Evolutionary conservation across 2,329 filamentous ascomycete species (phyloP).

Genomic region (Rutstroemia sydowiana): DNA sequence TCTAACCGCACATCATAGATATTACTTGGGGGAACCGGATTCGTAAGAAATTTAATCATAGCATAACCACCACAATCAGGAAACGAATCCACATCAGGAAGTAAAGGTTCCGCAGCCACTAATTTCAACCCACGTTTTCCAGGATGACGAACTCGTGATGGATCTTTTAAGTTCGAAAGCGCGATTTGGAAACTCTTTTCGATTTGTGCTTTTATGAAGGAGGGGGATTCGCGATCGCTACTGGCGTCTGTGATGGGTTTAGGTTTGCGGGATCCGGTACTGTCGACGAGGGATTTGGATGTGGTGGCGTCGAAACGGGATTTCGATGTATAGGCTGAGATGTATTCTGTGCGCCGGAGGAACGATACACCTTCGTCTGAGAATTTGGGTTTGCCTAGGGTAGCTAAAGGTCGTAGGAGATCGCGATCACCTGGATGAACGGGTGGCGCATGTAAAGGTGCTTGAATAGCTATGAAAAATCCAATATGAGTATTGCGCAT

Average conservation of each 20-base stretch:
- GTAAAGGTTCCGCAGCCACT: slow-evolving; percentile 51
- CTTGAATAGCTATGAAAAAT: slow-evolving; percentile 62
- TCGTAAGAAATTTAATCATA: slow-evolving; percentile 60
- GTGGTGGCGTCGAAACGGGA: slow-evolving; percentile 43
- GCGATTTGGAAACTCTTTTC: slow-evolving; percentile 53
- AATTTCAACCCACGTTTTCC: slow-evolving; percentile 48
- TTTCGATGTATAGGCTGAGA: slow-evolving; percentile 49
- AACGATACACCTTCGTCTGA: slow-evolving; percentile 80
- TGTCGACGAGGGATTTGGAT: slow-evolving; percentile 43
- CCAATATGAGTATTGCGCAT: slow-evolving; percentile 19
- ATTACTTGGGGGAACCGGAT: slow-evolving; percentile 47
- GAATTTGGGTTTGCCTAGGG: slow-evolving; percentile 75
- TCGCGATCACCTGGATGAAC: slow-evolving; percentile 78
- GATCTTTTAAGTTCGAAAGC: slow-evolving; percentile 46
- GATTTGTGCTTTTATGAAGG: slow-evolving; percentile 61
- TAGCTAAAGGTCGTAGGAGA: slow-evolving; percentile 74
- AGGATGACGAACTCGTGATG: slow-evolving; percentile 48
- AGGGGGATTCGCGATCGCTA: slow-evolving; percentile 51
- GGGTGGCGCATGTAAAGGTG: slow-evolving; percentile 60
- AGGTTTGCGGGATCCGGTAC: slow-evolving; percentile 30
- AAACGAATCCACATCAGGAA: slow-evolving; percentile 62
- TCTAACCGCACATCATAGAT: slow-evolving; percentile 55
- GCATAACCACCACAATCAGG: slow-evolving; percentile 63
- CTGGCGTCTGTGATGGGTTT: slow-evolving; percentile 38
- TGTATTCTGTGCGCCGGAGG: slow-evolving; percentile 93